These are phyloP conservation scores for Bassia scoparia DNA, from an alignment of 148 eudicot species.

Conservation along the genomic window DNA sequence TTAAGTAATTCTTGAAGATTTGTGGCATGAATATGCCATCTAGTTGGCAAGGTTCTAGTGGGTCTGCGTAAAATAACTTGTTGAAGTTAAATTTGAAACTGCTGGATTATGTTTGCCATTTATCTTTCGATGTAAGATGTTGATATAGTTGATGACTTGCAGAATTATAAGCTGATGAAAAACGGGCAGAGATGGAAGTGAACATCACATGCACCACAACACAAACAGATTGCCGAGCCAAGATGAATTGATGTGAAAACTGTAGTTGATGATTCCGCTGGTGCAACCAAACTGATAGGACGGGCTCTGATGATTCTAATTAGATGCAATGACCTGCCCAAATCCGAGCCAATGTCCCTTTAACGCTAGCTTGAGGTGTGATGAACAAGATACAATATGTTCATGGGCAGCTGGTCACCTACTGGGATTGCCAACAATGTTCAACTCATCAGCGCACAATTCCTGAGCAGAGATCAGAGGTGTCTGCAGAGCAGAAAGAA, in stretches of 20 bases:
- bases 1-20: background rate
- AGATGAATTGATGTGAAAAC: constrained; percentile 41
- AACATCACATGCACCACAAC: constrained; percentile 40
- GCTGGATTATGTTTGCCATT: background rate
- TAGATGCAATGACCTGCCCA: constrained; percentile 57
- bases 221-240: constrained; percentile 40
- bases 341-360: constrained; percentile 74
- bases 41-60: background rate
- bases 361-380: constrained; percentile 77
- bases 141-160: constrained; percentile 19
- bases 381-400: constrained; percentile 72
- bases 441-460: constrained; percentile 40
- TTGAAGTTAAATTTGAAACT: background rate
- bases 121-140: constrained; percentile 2
- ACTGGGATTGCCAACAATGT: constrained; percentile 36
- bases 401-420: constrained; percentile 48
- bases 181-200: constrained; percentile 41
- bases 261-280: constrained; percentile 32
- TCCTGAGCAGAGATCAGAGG: constrained; percentile 54
- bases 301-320: constrained; percentile 42
- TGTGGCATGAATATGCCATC: background rate
- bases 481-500: constrained; percentile 83
- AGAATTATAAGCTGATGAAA: constrained; percentile 58
- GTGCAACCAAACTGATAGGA: constrained; percentile 45
- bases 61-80: no score